These are phyloP conservation scores for Aspergillus bertholletiae DNA, from an alignment of 495 filamentous ascomycete species.

Conservation along the genomic window DNA sequence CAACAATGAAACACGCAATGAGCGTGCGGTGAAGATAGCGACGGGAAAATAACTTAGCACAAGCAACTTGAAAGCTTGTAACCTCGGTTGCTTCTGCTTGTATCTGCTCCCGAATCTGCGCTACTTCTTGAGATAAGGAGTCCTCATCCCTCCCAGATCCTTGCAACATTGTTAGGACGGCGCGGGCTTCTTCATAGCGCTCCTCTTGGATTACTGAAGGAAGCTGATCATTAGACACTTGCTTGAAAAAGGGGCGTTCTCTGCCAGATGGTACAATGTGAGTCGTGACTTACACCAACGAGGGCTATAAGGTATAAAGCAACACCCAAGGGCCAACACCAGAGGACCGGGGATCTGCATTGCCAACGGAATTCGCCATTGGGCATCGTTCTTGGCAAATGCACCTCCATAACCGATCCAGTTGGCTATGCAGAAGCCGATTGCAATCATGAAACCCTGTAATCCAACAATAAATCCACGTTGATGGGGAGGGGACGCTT, in stretches of 20 bases:
- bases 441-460: slow-evolving; percentile 9
- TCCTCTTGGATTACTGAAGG: slow-evolving; percentile 9
- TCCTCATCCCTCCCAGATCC: slow-evolving; percentile 2
- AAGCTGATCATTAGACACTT: background rate
- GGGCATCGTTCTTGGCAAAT: slow-evolving; percentile 6
- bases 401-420: slow-evolving; percentile 12
- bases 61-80: slow-evolving; percentile 1
- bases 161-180: slow-evolving; percentile 8
- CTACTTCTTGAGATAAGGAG: slow-evolving; percentile 9
- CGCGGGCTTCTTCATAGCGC: slow-evolving; percentile 13
- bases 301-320: slow-evolving; percentile 19
- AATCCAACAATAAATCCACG: slow-evolving; percentile 13
- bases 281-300: slow-evolving; percentile 15
- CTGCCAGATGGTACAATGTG: too few relatives aligned
- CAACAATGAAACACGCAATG: slow-evolving; percentile 16
- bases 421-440: slow-evolving; percentile 8
- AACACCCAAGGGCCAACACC: slow-evolving; percentile 16
- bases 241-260: background rate
- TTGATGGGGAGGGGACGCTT: slow-evolving; percentile 29
- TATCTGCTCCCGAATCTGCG: slow-evolving; percentile 14
- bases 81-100: slow-evolving; percentile 7
- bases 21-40: slow-evolving; percentile 10
- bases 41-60: slow-evolving; percentile 6
- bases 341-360: slow-evolving; percentile 19
- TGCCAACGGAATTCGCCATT: slow-evolving; percentile 11